Evolutionary conservation across 306 rosid genomes (phyloP).

Genomic region (Quercus alba): DNA sequence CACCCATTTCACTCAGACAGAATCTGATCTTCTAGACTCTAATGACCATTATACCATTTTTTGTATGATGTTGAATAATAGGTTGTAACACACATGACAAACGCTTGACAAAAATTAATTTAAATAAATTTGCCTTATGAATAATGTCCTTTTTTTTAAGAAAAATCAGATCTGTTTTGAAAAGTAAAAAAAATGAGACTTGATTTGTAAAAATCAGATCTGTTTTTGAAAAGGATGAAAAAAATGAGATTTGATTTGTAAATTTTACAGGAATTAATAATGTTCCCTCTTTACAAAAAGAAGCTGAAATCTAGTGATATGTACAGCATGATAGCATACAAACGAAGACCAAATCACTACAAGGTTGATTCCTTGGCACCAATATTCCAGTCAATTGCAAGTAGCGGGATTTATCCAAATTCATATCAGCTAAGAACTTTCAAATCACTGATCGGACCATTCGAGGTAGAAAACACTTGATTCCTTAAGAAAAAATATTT

Average conservation of each 20-base stretch:
- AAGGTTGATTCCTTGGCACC: constrained; percentile 28
- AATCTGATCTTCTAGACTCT: too few relatives aligned
- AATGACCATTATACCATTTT: too few relatives aligned
- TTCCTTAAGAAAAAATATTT: constrained; percentile 8
- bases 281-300: constrained; percentile 54
- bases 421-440: constrained; percentile 23
- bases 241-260: not conserved
- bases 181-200: too few relatives aligned
- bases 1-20: too few relatives aligned
- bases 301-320: constrained; percentile 58
- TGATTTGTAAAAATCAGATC: too few relatives aligned
- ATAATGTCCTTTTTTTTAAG: too few relatives aligned
- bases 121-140: too few relatives aligned
- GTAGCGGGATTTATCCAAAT: constrained; percentile 11
- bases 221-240: too few relatives aligned
- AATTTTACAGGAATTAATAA: constrained; percentile 25
- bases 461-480: constrained; percentile 8
- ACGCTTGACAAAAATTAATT: too few relatives aligned
- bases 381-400: constrained; percentile 23
- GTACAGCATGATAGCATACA: constrained; percentile 52
- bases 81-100: too few relatives aligned
- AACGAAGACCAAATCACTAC: constrained; percentile 32
- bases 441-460: constrained; percentile 21
- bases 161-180: too few relatives aligned
- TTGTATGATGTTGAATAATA: too few relatives aligned